Conservation (phyloP, 345 rosid genomes). For the Gossypioides kirkii region DNA sequence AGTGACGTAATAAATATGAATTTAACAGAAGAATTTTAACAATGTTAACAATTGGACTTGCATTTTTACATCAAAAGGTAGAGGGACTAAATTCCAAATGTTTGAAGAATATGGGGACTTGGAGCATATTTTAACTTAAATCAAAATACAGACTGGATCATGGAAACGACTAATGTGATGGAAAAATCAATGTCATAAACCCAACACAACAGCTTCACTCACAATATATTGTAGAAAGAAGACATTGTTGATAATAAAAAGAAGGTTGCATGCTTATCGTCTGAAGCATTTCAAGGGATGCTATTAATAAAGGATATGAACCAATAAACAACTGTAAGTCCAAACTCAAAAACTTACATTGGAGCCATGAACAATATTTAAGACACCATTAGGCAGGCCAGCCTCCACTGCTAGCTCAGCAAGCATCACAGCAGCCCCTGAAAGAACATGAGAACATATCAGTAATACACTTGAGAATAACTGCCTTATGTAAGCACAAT, state of each 20-base stretch:
- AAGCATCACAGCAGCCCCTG: conserved; percentile 89
- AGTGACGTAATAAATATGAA: too few relatives aligned
- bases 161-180: not conserved
- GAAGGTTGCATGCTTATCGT: not conserved
- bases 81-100: too few relatives aligned
- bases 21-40: too few relatives aligned
- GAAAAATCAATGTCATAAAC: not conserved
- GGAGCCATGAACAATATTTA: conserved; percentile 87
- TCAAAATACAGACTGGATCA: not conserved
- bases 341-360: conserved; percentile 39
- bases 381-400: conserved; percentile 87
- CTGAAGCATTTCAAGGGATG: not conserved
- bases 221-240: not conserved
- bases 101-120: too few relatives aligned
- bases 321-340: not conserved
- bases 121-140: too few relatives aligned
- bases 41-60: too few relatives aligned
- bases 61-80: too few relatives aligned
- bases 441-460: conserved; percentile 6
- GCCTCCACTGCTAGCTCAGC: conserved; percentile 96
- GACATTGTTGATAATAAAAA: conserved; percentile 2
- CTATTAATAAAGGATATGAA: not conserved
- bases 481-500: not conserved
- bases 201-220: not conserved
- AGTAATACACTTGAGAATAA: not conserved